Base-by-base conservation (phyloP, 2,329 filamentous ascomycete genomes). In the Allantophomopsis cytisporea region DNA sequence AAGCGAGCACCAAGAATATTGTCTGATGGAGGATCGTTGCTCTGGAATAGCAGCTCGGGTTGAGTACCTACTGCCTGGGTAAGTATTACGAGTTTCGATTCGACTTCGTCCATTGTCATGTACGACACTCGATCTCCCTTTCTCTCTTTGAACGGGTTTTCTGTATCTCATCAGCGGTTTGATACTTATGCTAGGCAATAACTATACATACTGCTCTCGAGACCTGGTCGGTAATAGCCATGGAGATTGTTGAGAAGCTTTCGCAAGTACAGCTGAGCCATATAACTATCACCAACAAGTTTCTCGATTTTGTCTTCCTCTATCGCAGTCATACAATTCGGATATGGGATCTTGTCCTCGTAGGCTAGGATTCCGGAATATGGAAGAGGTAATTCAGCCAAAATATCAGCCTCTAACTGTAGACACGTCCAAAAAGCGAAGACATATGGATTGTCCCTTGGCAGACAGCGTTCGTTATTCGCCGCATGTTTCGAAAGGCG, bases 371-470 rank as follows among this genome's bases (percentile, higher is more conserved):
- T 69, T 2, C 70, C 70, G 1, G 75, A 78, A 3, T 74, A 73
- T 1, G 73, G 71, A 3, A 75, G 61, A 13, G 66, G 72, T 43
- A 96, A 68, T 59, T 98, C 91, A 3, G 91, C 91, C 36, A 95
- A 71, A 35, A 96, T 85, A 57, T 96, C 89, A 81, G 80, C 94
- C 60, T 96, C 89, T 10, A 96, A 68, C 54, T 96, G 89, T 45
- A 95, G 64, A 55, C 85, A 94, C 7, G 88, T 91, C 89, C 89
- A 96, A 52, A 88, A 95, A 0, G 85, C 81, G 49, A 93, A 71
- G 12, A 81, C 66, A 30, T 81, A 66, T 41, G 80, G 67, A 52
- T 87, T 84, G 50, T 79, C 71, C 35, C 52, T 55, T 7, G 47
- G 35, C 31, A 44, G 43, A 14, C 46, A 38, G 7, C 47, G 31